Evolutionary conservation across 495 filamentous ascomycete species (phyloP).

Genomic region (Oleoguttula mirabilis): DNA sequence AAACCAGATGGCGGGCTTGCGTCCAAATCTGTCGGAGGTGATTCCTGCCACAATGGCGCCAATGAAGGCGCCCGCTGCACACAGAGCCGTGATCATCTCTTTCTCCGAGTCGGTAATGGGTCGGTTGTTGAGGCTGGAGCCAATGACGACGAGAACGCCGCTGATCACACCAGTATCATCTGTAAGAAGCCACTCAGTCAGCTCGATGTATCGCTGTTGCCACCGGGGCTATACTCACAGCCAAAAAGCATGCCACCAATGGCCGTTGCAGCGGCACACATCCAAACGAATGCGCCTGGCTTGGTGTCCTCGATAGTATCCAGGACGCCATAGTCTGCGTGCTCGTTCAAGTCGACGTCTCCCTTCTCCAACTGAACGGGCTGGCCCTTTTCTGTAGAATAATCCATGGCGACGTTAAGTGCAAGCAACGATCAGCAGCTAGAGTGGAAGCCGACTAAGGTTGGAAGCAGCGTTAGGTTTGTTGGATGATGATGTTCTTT

Average conservation of each 20-base stretch:
- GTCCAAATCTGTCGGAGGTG: background rate
- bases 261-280: constrained; percentile 52
- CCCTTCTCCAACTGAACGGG: too few relatives aligned
- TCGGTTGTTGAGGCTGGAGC: constrained; percentile 63
- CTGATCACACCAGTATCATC: constrained; percentile 28
- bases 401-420: too few relatives aligned
- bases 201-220: too few relatives aligned
- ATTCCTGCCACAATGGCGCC: background rate
- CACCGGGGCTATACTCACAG: too few relatives aligned
- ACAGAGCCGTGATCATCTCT: background rate
- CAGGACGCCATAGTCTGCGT: background rate
- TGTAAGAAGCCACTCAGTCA: too few relatives aligned
- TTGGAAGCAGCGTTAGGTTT: too few relatives aligned
- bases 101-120: constrained; percentile 43
- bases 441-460: too few relatives aligned
- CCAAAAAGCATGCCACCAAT: constrained; percentile 82
- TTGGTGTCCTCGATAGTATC: background rate
- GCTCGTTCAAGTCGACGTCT: too few relatives aligned
- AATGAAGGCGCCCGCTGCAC: background rate
- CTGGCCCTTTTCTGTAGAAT: too few relatives aligned
- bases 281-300: background rate
- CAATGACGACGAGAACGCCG: constrained; percentile 63
- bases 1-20: background rate
- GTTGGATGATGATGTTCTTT: too few relatives aligned
- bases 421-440: too few relatives aligned